Evolutionary conservation across 345 rosid species (phyloP).

Genomic region (Raphanus raphanistrum): DNA sequence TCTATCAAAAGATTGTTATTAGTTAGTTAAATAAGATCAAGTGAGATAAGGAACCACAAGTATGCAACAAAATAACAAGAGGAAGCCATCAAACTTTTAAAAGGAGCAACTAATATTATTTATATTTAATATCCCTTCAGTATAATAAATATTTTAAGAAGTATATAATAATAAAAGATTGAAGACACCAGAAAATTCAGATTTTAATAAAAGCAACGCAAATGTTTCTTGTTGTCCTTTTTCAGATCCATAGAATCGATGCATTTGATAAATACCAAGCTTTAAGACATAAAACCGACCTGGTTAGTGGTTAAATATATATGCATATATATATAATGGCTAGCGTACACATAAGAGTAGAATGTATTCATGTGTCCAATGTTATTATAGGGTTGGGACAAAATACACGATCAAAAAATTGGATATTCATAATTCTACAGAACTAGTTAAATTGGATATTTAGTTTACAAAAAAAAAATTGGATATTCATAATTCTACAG

Average conservation of each 20-base stretch:
- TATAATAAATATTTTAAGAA: conserved; percentile 17
- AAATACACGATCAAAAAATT: too few species aligned
- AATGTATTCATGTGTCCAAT: conserved; percentile 27
- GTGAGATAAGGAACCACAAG: conserved; percentile 54
- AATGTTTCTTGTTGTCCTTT: conserved; percentile 73
- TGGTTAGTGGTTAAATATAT: conserved; percentile 31
- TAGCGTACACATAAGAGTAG: conserved; percentile 1
- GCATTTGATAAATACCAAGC: conserved; percentile 50
- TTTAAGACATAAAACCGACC: conserved; percentile 42
- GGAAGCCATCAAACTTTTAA: conserved; percentile 63
- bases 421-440: too few species aligned
- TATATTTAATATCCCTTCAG: conserved; percentile 28
- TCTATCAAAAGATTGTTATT: conserved; percentile 15
- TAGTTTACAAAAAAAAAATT: too few species aligned
- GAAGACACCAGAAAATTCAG: conserved; percentile 41
- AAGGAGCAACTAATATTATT: conserved; percentile 40
- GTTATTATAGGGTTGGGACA: background rate
- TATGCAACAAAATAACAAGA: conserved; percentile 69
- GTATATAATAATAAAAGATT: conserved; percentile 39
- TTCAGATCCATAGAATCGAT: conserved; percentile 66
- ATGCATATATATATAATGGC: conserved; percentile 2
- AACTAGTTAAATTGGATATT: too few species aligned
- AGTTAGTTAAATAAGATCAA: conserved; percentile 32
- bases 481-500: too few species aligned
- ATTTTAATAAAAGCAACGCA: conserved; percentile 42